Evolutionary conservation across 1,139 yeast species (phyloP).

Genomic region (Pichia sp.): DNA sequence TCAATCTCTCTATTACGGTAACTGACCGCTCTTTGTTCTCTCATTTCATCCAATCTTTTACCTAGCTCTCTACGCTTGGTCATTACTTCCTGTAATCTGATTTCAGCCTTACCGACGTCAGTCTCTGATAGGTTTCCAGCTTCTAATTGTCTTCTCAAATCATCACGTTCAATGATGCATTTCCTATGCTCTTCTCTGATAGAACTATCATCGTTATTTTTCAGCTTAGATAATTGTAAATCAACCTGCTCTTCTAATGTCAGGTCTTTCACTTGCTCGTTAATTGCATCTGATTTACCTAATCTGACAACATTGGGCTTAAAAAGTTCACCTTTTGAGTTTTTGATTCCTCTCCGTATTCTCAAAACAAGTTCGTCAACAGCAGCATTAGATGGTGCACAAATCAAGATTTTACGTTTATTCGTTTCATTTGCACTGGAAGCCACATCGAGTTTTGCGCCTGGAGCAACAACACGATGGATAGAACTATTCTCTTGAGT

Average conservation of each 20-base stretch:
- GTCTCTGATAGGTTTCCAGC: slow-evolving; percentile 36
- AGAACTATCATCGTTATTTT: slow-evolving; percentile 38
- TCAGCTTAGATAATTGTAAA: slow-evolving; percentile 41
- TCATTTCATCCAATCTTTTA: slow-evolving; percentile 67
- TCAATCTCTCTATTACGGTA: slow-evolving; percentile 76
- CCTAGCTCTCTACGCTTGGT: slow-evolving; percentile 65
- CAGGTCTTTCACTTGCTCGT: slow-evolving; percentile 73
- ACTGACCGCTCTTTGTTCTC: slow-evolving; percentile 67
- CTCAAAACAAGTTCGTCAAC: slow-evolving; percentile 95
- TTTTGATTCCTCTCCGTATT: slow-evolving; percentile 65
- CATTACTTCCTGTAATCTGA: slow-evolving; percentile 50
- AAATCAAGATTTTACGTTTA: slow-evolving; percentile 58
- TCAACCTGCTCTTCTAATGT: slow-evolving; percentile 89
- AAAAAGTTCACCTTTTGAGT: slow-evolving; percentile 52
- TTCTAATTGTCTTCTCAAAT: slow-evolving; percentile 38
- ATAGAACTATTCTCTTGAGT: slow-evolving; percentile 36
- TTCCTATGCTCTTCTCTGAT: slow-evolving; percentile 51
- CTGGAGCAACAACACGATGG: slow-evolving; percentile 38
- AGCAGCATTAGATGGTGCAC: slow-evolving; percentile 99
- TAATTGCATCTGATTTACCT: slow-evolving; percentile 87
- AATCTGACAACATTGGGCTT: slow-evolving; percentile 78
- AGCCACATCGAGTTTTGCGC: slow-evolving; percentile 15
- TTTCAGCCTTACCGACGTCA: slow-evolving; percentile 44
- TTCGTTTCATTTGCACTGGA: slow-evolving; percentile 18
- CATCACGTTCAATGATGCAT: slow-evolving; percentile 49